Conservation (phyloP, 1,284 basidiomycete genomes). For the Ganoderma lucidum region DNA sequence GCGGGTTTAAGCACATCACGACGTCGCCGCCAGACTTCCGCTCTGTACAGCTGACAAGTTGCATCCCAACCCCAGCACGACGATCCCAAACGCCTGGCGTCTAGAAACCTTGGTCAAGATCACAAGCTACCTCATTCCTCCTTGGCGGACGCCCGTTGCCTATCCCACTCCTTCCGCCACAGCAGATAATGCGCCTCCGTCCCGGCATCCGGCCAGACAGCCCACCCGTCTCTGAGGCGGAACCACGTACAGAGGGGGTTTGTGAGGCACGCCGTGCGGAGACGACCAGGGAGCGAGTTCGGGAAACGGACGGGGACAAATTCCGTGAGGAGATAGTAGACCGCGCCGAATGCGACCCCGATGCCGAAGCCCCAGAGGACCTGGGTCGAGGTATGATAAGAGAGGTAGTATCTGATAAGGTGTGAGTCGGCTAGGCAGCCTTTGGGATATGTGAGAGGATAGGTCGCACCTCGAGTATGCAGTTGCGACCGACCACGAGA, state of each 20-base stretch:
- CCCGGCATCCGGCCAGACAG: slow-evolving; percentile 77
- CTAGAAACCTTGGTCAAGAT: not conserved
- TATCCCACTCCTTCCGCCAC: slow-evolving; percentile 63
- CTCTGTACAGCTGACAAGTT: not conserved
- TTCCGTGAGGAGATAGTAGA: slow-evolving; percentile 69
- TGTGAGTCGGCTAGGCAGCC: not conserved
- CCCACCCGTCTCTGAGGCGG: slow-evolving; percentile 83
- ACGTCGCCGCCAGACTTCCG: not conserved
- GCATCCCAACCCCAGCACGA: not conserved
- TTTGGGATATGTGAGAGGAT: not conserved
- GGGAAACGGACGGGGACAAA: slow-evolving; percentile 64
- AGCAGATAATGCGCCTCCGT: slow-evolving; percentile 68
- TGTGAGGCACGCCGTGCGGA: slow-evolving; percentile 58
- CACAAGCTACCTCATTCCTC: slow-evolving; percentile 4
- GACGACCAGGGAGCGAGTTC: slow-evolving; percentile 56
- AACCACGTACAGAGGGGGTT: slow-evolving; percentile 73
- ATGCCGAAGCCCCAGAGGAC: slow-evolving; percentile 79
- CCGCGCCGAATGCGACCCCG: slow-evolving; percentile 64
- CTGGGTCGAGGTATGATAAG: slow-evolving; percentile 78
- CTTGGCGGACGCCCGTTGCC: slow-evolving; percentile 13
- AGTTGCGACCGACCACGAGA: slow-evolving; percentile 66
- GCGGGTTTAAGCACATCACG: not conserved
- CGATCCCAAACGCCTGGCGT: not conserved
- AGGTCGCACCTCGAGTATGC: slow-evolving; percentile 78
- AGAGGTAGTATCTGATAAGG: slow-evolving; percentile 65